Conservation (phyloP, 2,329 filamentous ascomycete genomes). For the Fusarium anthophilum region DNA sequence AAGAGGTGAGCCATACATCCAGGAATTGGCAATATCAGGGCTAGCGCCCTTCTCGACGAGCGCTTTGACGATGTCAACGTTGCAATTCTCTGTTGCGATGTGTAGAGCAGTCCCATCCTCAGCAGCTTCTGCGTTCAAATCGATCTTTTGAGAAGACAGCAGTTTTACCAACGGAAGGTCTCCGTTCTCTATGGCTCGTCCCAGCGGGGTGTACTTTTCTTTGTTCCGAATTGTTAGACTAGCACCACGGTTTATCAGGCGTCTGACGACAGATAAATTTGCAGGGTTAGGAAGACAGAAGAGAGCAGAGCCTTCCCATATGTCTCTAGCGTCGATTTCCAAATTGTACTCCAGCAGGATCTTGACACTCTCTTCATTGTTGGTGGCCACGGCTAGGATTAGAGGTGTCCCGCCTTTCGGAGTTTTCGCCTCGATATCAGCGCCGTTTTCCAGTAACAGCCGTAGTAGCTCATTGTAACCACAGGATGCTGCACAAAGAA, state of each 20-base stretch:
- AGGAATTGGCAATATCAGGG: fast-evolving
- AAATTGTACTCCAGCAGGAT: neutral
- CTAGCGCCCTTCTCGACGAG: neutral
- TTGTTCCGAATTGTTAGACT: neutral
- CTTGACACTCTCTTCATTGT: neutral
- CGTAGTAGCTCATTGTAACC: neutral
- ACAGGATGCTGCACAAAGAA: neutral
- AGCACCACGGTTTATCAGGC: neutral
- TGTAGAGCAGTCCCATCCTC: neutral
- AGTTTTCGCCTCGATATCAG: neutral
- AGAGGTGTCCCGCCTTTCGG: neutral
- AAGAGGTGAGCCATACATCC: neutral
- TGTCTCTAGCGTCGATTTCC: neutral
- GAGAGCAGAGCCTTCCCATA: fast-evolving
- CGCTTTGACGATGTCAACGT: neutral
- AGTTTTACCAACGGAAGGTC: fast-evolving
- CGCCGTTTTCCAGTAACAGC: neutral
- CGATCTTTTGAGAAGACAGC: neutral
- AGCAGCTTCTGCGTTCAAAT: neutral
- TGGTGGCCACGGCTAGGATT: neutral
- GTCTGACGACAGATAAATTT: neutral
- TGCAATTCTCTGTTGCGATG: neutral
- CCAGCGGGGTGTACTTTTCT: neutral
- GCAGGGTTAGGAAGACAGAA: neutral
- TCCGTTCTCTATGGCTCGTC: neutral